phyloP scores from a whole-genome alignment of 148 eudicot genomes.

The Heliosperma pusillum region DNA sequence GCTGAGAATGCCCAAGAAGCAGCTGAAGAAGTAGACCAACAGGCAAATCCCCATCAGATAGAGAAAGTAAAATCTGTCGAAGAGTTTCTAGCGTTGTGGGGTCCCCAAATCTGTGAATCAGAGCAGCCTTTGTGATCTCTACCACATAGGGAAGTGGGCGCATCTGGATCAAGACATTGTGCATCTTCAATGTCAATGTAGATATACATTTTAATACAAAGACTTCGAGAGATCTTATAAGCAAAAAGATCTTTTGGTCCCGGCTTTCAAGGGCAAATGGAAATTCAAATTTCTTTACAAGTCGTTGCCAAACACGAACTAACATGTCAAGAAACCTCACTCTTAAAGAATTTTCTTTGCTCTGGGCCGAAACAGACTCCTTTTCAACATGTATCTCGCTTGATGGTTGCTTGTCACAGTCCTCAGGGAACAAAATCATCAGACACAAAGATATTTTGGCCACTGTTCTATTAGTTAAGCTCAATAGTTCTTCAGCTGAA shows the following conservation, averaged over 20 bases:
- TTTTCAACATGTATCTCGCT: slow-evolving; percentile 26
- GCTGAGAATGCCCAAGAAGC: slow-evolving; percentile 83
- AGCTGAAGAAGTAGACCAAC: slow-evolving; percentile 50
- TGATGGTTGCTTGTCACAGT: slow-evolving; percentile 20
- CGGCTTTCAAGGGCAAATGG: slow-evolving; percentile 29
- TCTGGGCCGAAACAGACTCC: slow-evolving; percentile 23
- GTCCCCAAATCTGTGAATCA: slow-evolving; percentile 79
- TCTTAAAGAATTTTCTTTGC: slow-evolving; percentile 33
- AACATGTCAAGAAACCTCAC: slow-evolving; percentile 45
- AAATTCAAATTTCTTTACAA: slow-evolving; percentile 51
- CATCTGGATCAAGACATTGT: slow-evolving; percentile 40
- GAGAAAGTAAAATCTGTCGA: slow-evolving; percentile 42
- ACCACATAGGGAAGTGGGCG: slow-evolving; percentile 53
- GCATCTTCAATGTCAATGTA: slow-evolving; percentile 45
- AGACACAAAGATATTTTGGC: slow-evolving; percentile 59
- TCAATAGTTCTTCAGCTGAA: slow-evolving; percentile 43
- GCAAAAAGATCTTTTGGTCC: slow-evolving; percentile 24
- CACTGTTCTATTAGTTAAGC: slow-evolving; percentile 50
- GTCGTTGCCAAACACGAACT: slow-evolving; percentile 56
- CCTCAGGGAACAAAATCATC: slow-evolving; percentile 49
- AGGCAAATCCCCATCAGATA: slow-evolving; percentile 49
- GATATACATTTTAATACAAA: slow-evolving; percentile 44
- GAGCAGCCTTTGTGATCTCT: slow-evolving; percentile 50
- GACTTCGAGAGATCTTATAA: slow-evolving; percentile 62
- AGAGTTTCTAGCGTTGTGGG: slow-evolving; percentile 56